phyloP scores from a whole-genome alignment of 768 basidiomycete species.

The Russula compacta region DNA sequence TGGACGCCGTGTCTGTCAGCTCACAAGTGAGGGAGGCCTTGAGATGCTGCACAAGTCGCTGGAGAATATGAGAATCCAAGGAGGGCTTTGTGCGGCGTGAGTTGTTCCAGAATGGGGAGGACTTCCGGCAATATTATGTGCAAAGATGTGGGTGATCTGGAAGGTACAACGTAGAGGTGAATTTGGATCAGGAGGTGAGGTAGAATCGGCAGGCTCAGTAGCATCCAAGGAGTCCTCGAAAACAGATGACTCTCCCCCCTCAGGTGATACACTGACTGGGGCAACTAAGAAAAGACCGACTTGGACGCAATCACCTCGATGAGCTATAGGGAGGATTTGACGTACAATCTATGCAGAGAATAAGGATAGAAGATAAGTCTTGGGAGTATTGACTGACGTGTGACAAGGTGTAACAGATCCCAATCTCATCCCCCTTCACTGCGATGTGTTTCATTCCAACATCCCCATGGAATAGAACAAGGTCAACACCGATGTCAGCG shows the following conservation, averaged over 20 bases:
- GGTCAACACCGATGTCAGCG: constrained; percentile 76
- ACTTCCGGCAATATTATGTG: constrained; percentile 10
- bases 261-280: constrained; percentile 11
- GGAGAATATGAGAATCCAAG: constrained; percentile 47
- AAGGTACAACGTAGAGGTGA: constrained; percentile 47
- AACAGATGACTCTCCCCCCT: not conserved
- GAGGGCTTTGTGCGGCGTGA: constrained; percentile 29
- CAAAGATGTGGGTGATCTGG: constrained; percentile 46
- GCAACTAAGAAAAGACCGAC: constrained; percentile 60
- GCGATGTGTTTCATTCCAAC: constrained; percentile 79
- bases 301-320: constrained; percentile 73
- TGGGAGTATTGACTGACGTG: constrained; percentile 52
- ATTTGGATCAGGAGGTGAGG: constrained; percentile 22
- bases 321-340: constrained; percentile 66
- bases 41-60: constrained; percentile 50
- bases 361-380: constrained; percentile 17
- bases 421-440: constrained; percentile 80
- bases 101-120: not conserved
- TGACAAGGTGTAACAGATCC: constrained; percentile 67
- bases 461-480: constrained; percentile 87
- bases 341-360: constrained; percentile 55
- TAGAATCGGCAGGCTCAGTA: constrained; percentile 7
- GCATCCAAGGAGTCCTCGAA: constrained; percentile 16
- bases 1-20: constrained; percentile 36
- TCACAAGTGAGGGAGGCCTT: constrained; percentile 36